Base-by-base conservation (phyloP, 2,329 filamentous ascomycete genomes). In the Fusarium sp. region DNA sequence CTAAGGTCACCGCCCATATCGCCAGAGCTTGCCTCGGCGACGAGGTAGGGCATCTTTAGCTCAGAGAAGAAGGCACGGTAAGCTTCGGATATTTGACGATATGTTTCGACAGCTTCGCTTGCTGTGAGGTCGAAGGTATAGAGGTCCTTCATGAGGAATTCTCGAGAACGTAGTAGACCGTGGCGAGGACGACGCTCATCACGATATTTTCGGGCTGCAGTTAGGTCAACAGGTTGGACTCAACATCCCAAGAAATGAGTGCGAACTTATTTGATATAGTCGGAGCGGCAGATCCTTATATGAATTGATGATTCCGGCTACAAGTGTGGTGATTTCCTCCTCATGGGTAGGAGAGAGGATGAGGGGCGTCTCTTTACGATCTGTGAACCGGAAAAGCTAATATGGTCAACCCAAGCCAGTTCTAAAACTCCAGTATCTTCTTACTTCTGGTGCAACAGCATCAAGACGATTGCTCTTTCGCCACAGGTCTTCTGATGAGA, bases 61-160 rank as follows among this genome's bases (percentile, higher is more conserved):
- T 96, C 91, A 39, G 90, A 78, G 69, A 99, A 96, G 46, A 99
- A 84, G 15, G 82, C 82, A 11, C 80, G 81, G 72, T 99, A 99
- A 2, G 90, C 89, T 33, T 75, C 74, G 45, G 90, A 86, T 3
- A 97, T 92, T 37, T 87, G 78, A 7, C 85, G 76, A 67, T 99
- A 99, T 0, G 94, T 97, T 45, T 84, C 77, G n/a, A 93, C 79
- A 2, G 94, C 94, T n/a, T 84, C 78, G 23, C 84, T 77, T 1
- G 81, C 73, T 4, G 83, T 88, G 32, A 82, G 78, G 71, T 99
- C 95, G 71, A 99, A 99, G 0, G 93, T 97, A 74, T 99, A 99
- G 1, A 99, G 83, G 74, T 99, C 95, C 76, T 99, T 99, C 95
- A 99, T 99, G 67, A 92, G 78, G 70, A 99, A 99, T 71, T 99